phyloP scores from a whole-genome alignment of 2,329 filamentous ascomycete genomes.

The Cadophora malorum region DNA sequence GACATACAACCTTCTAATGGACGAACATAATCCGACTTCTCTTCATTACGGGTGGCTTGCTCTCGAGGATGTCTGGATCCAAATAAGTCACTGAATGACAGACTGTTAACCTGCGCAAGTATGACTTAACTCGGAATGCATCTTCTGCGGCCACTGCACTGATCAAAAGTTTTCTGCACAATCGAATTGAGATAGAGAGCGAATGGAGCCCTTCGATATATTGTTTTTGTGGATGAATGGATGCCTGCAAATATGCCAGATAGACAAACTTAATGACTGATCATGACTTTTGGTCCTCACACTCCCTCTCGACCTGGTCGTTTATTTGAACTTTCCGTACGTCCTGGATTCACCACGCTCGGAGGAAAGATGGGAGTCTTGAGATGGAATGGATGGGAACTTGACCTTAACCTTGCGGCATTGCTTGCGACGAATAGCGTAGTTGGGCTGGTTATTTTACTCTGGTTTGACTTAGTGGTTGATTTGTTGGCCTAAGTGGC shows the following conservation, averaged over 20 bases:
- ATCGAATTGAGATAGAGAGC: neutral
- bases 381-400: constrained; percentile 13
- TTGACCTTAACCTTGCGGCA: constrained; percentile 22
- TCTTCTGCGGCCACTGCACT: constrained; percentile 11
- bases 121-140: neutral
- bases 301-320: constrained; percentile 25
- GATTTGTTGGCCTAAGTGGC: constrained; percentile 12
- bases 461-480: neutral
- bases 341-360: no score
- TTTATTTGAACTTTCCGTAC: neutral
- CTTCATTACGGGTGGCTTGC: constrained; percentile 17
- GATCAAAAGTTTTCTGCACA: constrained; percentile 23
- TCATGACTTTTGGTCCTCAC: constrained; percentile 25
- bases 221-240: constrained; percentile 13
- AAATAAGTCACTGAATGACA: neutral
- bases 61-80: constrained; percentile 1
- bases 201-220: constrained; percentile 19
- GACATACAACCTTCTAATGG: constrained; percentile 25
- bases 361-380: neutral
- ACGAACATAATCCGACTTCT: constrained; percentile 26
- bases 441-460: neutral
- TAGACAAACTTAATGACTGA: constrained; percentile 27
- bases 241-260: constrained; percentile 4
- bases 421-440: constrained; percentile 29
- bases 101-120: neutral